Percentiles rank a stretch among this genome's conserved stretches.
Conservation (phyloP, 2,329 filamentous ascomycete species). For the Pseudogymnoascus sp. region DNA sequence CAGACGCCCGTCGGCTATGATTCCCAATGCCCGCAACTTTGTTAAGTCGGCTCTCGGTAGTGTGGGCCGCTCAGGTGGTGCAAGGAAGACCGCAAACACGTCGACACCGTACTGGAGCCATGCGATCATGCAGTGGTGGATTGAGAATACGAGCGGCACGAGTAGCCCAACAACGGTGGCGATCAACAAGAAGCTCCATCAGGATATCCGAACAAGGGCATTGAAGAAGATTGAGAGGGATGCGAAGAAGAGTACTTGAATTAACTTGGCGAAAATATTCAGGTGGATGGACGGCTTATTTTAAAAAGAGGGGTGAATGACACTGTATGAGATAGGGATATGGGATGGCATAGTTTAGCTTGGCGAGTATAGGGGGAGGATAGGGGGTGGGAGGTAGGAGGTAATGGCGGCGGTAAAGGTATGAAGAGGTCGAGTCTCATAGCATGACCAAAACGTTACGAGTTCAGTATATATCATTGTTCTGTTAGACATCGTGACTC, state of each 20-base stretch:
- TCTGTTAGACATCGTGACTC: not conserved
- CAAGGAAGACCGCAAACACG: slow-evolving; percentile 71
- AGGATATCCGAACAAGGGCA: slow-evolving; percentile 59
- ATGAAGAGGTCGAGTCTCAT: not conserved
- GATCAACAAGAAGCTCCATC: slow-evolving; percentile 60
- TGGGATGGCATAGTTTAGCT: not conserved
- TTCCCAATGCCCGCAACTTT: slow-evolving; percentile 77
- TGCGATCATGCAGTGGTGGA: slow-evolving; percentile 76
- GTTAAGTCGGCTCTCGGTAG: slow-evolving; percentile 72
- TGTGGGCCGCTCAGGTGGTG: slow-evolving; percentile 69
- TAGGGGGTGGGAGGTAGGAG: no score
- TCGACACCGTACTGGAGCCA: slow-evolving; percentile 94
- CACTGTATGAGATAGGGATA: not conserved
- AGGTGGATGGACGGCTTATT: not conserved
- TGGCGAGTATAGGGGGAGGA: not conserved
- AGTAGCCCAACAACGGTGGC: slow-evolving; percentile 50
- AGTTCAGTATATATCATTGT: not conserved
- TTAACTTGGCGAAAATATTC: not conserved
- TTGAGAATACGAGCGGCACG: slow-evolving; percentile 54
- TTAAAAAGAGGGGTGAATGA: not conserved
- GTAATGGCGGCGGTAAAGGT: not conserved
- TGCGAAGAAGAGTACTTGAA: slow-evolving; percentile 40
- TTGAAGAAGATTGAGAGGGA: slow-evolving; percentile 65
- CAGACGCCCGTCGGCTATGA: slow-evolving; percentile 65
- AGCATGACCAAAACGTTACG: not conserved